These are phyloP conservation scores for Rhodotorula taiwanensis DNA, from an alignment of 768 basidiomycete genomes.

Conservation along the genomic window DNA sequence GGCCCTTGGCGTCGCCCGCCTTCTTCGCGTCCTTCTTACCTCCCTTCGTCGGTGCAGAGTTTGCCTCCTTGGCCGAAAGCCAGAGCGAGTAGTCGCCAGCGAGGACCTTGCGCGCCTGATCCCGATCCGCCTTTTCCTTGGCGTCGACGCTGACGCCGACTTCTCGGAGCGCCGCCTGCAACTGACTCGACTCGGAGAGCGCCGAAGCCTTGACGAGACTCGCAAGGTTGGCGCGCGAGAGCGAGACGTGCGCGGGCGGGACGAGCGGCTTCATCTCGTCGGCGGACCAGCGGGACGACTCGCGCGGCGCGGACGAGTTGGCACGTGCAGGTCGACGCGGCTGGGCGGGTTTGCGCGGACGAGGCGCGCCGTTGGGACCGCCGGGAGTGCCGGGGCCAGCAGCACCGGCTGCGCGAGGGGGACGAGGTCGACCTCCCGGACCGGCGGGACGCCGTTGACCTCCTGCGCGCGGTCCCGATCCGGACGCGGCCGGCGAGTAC, in stretches of 20 bases:
- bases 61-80: not conserved
- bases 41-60: not conserved
- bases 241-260: not conserved
- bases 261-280: conserved; percentile 11
- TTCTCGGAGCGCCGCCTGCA: conserved; percentile 8
- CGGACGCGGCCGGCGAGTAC: not conserved
- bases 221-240: conserved; percentile 12
- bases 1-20: not conserved
- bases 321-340: not conserved
- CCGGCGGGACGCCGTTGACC: not conserved
- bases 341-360: not conserved
- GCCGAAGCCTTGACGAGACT: conserved; percentile 17
- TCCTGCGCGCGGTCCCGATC: not conserved
- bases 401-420: not conserved
- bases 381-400: not conserved
- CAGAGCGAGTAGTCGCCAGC: conserved; percentile 25
- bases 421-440: not conserved
- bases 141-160: conserved; percentile 9
- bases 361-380: too few species aligned
- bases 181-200: conserved; percentile 1
- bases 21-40: not conserved
- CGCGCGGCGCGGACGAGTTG: not conserved
- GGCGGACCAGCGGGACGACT: not conserved
- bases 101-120: conserved; percentile 12
- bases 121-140: conserved; percentile 7